phyloP scores from a whole-genome alignment of 345 rosid species.

The Anacardium occidentale region DNA sequence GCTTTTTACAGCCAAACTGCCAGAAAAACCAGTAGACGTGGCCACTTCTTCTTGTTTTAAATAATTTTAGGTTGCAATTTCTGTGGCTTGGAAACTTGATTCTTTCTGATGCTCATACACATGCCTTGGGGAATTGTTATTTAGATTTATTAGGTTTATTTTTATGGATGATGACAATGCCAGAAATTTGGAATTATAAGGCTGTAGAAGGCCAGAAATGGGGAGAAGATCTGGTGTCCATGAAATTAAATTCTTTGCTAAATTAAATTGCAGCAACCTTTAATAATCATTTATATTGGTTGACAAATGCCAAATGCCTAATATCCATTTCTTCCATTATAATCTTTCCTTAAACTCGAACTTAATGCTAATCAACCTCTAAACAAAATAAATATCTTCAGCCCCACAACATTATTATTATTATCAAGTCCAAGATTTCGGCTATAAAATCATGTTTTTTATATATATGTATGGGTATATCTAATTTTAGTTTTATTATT shows the following conservation, averaged over 20 bases:
- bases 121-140: slow-evolving; percentile 7
- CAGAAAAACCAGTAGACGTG: slow-evolving; percentile 27
- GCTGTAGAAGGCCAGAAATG: neutral
- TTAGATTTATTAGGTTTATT: neutral
- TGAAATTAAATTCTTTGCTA: too few species aligned
- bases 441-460: too few species aligned
- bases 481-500: neutral
- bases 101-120: neutral
- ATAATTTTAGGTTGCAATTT: neutral
- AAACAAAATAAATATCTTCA: slow-evolving; percentile 2
- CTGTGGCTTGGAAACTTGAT: neutral
- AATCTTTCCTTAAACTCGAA: neutral
- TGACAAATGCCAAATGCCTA: too few species aligned
- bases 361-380: too few species aligned
- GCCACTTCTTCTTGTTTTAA: slow-evolving; percentile 22
- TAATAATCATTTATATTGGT: too few species aligned
- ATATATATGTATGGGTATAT: too few species aligned
- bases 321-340: neutral
- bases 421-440: slow-evolving; percentile 19
- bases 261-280: too few species aligned
- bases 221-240: too few species aligned
- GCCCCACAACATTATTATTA: neutral
- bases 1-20: slow-evolving; percentile 16
- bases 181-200: neutral
- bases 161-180: neutral